phyloP scores from a whole-genome alignment of 768 basidiomycete genomes.

The Coprinopsis strossmayeri region DNA sequence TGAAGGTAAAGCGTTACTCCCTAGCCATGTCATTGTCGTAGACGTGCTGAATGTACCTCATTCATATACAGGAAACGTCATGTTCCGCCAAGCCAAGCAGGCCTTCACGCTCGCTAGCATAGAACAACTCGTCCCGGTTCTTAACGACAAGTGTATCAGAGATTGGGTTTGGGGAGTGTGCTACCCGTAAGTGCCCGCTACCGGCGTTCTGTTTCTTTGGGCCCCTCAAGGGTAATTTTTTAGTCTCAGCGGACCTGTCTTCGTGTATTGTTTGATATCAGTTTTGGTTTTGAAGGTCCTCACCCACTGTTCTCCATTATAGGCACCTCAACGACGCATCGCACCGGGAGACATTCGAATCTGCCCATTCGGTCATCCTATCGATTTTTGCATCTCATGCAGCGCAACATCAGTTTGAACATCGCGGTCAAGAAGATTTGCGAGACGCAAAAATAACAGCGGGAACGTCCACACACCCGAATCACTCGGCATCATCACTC shows the following conservation, averaged over 20 bases:
- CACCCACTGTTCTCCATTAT: slow-evolving; percentile 7
- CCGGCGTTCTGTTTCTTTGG: slow-evolving; percentile 3
- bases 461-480: too few relatives aligned
- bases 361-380: slow-evolving; percentile 78
- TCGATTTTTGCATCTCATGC: slow-evolving; percentile 64
- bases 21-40: too few relatives aligned
- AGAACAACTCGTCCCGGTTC: slow-evolving; percentile 68
- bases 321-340: slow-evolving; percentile 56
- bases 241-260: too few relatives aligned
- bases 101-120: slow-evolving; percentile 69
- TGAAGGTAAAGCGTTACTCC: slow-evolving; percentile 18
- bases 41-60: too few relatives aligned
- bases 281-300: background rate
- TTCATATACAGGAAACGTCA: slow-evolving; percentile 7
- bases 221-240: too few relatives aligned
- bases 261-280: slow-evolving; percentile 3
- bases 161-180: slow-evolving; percentile 54
- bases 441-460: too few relatives aligned
- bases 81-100: slow-evolving; percentile 28
- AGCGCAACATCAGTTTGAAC: slow-evolving; percentile 25
- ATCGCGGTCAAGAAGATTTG: slow-evolving; percentile 1
- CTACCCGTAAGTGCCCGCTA: slow-evolving; percentile 47
- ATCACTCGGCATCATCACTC: background rate
- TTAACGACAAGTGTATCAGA: slow-evolving; percentile 48
- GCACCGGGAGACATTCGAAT: slow-evolving; percentile 77